phyloP scores from a whole-genome alignment of 169 alveolate species.

The Sarcocystis neurona region DNA sequence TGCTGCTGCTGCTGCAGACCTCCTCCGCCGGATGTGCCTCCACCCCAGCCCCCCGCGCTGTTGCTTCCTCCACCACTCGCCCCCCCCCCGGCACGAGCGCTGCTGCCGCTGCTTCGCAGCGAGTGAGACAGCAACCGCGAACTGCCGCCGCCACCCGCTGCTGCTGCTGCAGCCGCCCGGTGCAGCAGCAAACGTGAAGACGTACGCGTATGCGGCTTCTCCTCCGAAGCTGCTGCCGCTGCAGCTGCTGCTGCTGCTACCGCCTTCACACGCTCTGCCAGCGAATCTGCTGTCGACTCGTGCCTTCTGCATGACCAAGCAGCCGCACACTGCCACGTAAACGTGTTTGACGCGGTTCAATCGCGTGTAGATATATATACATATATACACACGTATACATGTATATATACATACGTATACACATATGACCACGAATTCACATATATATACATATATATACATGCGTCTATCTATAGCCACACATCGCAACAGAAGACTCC shows the following conservation, averaged over 20 bases:
- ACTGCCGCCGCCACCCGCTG: not conserved
- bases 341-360: too few species aligned
- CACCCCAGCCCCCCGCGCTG: too few species aligned
- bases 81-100: too few species aligned
- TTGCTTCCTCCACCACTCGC: too few species aligned
- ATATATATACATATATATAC: too few species aligned
- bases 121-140: too few species aligned
- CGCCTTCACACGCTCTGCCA: conserved; percentile 30
- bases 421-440: too few species aligned
- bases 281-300: conserved; percentile 48
- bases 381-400: not conserved
- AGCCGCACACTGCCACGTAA: not conserved
- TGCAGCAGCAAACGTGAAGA: conserved; percentile 6
- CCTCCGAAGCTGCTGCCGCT: conserved; percentile 40
- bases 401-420: not conserved
- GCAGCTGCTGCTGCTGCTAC: conserved; percentile 50
- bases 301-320: conserved; percentile 20
- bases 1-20: conserved; percentile 45
- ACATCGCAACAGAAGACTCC: too few species aligned
- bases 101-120: too few species aligned
- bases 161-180: not conserved
- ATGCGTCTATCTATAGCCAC: too few species aligned
- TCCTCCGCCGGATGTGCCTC: too few species aligned
- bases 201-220: conserved; percentile 37
- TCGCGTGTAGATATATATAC: not conserved